Conservation (phyloP, 345 rosid species). For the Citrus sinensis region DNA sequence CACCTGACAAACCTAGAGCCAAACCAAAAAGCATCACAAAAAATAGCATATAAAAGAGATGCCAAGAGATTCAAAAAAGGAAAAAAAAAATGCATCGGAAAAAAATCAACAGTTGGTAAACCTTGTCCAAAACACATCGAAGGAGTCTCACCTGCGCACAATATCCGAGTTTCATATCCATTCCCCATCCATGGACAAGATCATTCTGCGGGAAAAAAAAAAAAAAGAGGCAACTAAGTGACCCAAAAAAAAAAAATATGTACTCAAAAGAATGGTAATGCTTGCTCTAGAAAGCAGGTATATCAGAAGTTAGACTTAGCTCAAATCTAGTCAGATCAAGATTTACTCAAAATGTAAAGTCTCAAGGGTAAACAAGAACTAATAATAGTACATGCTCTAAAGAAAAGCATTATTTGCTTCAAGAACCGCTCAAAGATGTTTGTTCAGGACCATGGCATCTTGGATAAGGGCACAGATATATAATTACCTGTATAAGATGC, state of each 20-base stretch:
- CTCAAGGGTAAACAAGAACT: not conserved
- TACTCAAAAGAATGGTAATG: not conserved
- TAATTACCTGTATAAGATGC: constrained; percentile 93
- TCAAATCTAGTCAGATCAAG: not conserved
- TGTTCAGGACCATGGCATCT: not conserved
- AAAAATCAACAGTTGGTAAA: not conserved
- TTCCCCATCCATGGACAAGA: constrained; percentile 98
- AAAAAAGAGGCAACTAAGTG: not conserved
- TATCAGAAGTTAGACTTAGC: not conserved
- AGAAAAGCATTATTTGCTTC: not conserved
- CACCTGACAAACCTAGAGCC: not conserved
- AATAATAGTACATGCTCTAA: not conserved
- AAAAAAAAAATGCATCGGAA: not conserved
- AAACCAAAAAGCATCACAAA: not conserved
- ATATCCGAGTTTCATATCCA: constrained; percentile 97
- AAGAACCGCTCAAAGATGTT: not conserved
- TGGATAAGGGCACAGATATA: not conserved
- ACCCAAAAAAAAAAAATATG: not conserved
- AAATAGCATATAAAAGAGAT: not conserved
- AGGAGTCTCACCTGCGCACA: constrained; percentile 76
- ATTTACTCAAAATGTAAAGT: not conserved
- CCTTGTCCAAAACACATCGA: not conserved
- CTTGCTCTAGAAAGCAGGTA: not conserved
- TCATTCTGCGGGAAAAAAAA: constrained; percentile 56
- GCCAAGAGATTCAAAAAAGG: not conserved